A percentile compares a stretch with the other conserved stretches of the same genome.
Conservation (phyloP, 2,329 filamentous ascomycete genomes). For the Penicillium sp. region DNA sequence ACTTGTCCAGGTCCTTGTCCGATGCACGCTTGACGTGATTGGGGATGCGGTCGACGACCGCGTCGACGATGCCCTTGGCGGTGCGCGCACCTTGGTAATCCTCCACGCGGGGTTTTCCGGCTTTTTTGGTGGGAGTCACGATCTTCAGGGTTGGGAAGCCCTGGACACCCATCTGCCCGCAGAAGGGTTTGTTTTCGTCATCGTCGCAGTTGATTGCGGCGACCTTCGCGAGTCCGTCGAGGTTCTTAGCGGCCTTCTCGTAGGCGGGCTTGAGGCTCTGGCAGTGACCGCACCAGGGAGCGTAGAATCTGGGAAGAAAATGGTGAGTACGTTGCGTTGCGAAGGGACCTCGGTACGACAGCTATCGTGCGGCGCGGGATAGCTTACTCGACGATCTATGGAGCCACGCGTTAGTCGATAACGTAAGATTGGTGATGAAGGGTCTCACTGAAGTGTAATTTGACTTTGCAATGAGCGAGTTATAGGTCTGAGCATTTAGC, state of each 20-base stretch:
- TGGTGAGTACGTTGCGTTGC: slow-evolving; percentile 11
- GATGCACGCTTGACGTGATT: slow-evolving; percentile 84
- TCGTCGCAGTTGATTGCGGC: slow-evolving; percentile 95
- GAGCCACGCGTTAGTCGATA: slow-evolving; percentile 6
- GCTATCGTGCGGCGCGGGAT: slow-evolving; percentile 6
- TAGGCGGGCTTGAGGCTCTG: slow-evolving; percentile 93
- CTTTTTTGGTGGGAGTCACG: slow-evolving; percentile 79
- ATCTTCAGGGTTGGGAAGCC: slow-evolving; percentile 98
- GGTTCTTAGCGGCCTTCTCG: slow-evolving; percentile 86
- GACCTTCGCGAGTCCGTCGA: slow-evolving; percentile 91
- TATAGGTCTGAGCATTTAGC: slow-evolving; percentile 75
- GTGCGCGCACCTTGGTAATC: slow-evolving; percentile 85
- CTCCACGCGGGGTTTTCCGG: slow-evolving; percentile 76
- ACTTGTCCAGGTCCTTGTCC: slow-evolving; percentile 76
- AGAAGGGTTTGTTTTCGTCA: slow-evolving; percentile 85
- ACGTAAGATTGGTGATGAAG: not conserved
- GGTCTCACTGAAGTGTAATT: slow-evolving; percentile 82
- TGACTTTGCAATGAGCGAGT: slow-evolving; percentile 79
- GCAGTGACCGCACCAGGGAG: slow-evolving; percentile 97
- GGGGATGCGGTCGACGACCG: slow-evolving; percentile 82
- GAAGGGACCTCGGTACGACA: not conserved
- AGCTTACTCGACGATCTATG: slow-evolving; percentile 56
- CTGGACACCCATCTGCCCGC: slow-evolving; percentile 80
- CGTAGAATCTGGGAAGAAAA: slow-evolving; percentile 72
- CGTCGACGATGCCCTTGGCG: slow-evolving; percentile 84